Evolutionary conservation across 441 rosid genomes (phyloP).

Genomic region (Eutrema salsugineum): DNA sequence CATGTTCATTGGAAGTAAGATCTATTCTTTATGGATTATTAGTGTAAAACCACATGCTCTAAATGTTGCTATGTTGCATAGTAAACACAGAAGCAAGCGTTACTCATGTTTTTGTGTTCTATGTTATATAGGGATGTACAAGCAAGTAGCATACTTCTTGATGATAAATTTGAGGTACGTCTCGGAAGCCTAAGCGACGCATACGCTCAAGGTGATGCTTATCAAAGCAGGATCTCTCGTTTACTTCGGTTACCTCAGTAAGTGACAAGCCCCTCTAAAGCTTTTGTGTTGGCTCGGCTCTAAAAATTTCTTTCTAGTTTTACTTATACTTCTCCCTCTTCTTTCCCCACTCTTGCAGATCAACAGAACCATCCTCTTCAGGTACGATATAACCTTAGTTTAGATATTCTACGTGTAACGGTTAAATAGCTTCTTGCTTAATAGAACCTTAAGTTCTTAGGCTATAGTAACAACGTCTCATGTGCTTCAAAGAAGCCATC

Average conservation of each 20-base stretch:
- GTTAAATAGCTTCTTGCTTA: neutral
- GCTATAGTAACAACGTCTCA: neutral
- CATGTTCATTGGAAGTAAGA: neutral
- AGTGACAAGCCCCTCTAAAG: constrained; percentile 11
- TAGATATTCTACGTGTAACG: neutral
- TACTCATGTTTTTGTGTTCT: neutral
- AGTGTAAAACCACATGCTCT: neutral
- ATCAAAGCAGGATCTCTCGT: constrained; percentile 73
- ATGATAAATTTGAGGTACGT: constrained; percentile 97
- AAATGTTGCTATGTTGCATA: neutral
- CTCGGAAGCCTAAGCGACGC: constrained; percentile 87
- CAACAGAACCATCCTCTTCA: constrained; percentile 61
- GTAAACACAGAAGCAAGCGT: neutral
- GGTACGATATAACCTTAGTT: constrained; percentile 39
- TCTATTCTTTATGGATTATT: neutral
- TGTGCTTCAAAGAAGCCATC: neutral
- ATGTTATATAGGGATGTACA: constrained; percentile 75
- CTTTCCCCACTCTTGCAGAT: constrained; percentile 46
- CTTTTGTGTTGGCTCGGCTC: neutral
- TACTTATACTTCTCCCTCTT: constrained; percentile 23
- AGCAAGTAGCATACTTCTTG: constrained; percentile 98
- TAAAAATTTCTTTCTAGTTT: neutral
- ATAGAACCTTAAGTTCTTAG: neutral
- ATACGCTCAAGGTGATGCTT: constrained; percentile 71
- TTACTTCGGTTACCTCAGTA: constrained; percentile 86